Base-by-base conservation (phyloP, 2,329 filamentous ascomycete species). In the Colletotrichum lentis region DNA sequence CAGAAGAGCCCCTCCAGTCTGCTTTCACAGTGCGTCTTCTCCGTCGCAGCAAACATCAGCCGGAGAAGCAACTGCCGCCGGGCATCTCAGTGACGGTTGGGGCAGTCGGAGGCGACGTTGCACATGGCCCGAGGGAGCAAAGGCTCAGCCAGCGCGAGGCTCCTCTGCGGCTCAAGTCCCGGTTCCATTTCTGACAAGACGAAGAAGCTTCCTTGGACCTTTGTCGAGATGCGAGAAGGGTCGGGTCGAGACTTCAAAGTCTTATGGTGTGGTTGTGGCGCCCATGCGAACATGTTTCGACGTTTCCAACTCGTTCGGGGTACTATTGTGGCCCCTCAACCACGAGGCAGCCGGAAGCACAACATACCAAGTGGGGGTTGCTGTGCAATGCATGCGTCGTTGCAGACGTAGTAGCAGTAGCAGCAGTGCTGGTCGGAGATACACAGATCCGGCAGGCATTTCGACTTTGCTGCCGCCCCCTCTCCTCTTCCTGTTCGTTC, bases 301-400 rank as follows among this genome's bases (percentile, higher is more conserved):
- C 20, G 43, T 59, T 49, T 47, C 56, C 18, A 49, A 8, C 43
- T 39, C 35, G 20, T 10, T 43, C 3, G n/a, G 24, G 22, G 35
- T 50, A 35, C 31, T 18, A 49, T 44, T 37, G 20, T 55, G 47
- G 47, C 61, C n/a, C 53, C n/a, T 59, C 61, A 43, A 59, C 65
- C 65, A 67, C 65, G 65, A 67, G 65, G 65, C 65, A 55, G 44
- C 52, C 39, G n/a, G 39, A 24, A 27, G 20, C 49, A 67, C 61
- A 44, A 59, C 41, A 24, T 59, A 18, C 46, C 61, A 64, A 59
- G 54, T 59, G 49, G 54, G 27, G 46, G n/a, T 41, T 41, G 18
- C 12, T 22, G 39, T 41, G 44, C 27, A 47, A 31, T 41, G 44
- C 27, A 47, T 41, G 41, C 31, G 43, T 18, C 39, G 43, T 18